A percentile compares a stretch with the other conserved stretches of the same genome.
These are phyloP conservation scores for Erythrophleum fordii DNA, from an alignment of 306 rosid genomes.

Conservation along the genomic window DNA sequence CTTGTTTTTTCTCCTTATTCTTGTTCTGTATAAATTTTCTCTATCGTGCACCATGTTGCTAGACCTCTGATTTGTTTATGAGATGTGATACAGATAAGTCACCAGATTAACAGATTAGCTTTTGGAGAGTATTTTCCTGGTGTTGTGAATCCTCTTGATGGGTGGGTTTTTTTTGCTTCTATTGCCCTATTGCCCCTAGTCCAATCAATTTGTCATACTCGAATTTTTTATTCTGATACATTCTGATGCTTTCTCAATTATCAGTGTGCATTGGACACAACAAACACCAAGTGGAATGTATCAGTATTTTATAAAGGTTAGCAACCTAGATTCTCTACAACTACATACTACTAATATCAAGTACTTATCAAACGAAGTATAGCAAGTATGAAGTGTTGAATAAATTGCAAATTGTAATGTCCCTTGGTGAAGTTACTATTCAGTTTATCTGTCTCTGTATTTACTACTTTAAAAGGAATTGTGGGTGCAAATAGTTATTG, in stretches of 20 bases:
- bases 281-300: conserved; percentile 85
- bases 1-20: not conserved
- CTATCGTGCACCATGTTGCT: conserved; percentile 27
- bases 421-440: not conserved
- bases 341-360: conserved; percentile 28
- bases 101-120: conserved; percentile 81
- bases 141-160: conserved; percentile 89
- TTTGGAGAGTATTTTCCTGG: conserved; percentile 95
- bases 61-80: conserved; percentile 33
- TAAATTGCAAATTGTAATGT: conserved; percentile 17
- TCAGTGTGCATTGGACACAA: conserved; percentile 90
- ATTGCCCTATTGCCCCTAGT: conserved; percentile 32
- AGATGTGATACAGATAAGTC: conserved; percentile 68
- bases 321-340: conserved; percentile 29
- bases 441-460: conserved; percentile 4
- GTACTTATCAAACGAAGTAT: not conserved
- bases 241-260: conserved; percentile 37
- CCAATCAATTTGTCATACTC: conserved; percentile 26
- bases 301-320: conserved; percentile 96
- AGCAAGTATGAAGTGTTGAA: not conserved
- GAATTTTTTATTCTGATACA: conserved; percentile 26
- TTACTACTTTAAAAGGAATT: not conserved
- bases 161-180: conserved; percentile 54
- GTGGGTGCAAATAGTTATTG: conserved; percentile 12
- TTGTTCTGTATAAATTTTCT: not conserved